Base-by-base conservation (phyloP, 257 asterid genomes). In the Anisodus tanguticus region DNA sequence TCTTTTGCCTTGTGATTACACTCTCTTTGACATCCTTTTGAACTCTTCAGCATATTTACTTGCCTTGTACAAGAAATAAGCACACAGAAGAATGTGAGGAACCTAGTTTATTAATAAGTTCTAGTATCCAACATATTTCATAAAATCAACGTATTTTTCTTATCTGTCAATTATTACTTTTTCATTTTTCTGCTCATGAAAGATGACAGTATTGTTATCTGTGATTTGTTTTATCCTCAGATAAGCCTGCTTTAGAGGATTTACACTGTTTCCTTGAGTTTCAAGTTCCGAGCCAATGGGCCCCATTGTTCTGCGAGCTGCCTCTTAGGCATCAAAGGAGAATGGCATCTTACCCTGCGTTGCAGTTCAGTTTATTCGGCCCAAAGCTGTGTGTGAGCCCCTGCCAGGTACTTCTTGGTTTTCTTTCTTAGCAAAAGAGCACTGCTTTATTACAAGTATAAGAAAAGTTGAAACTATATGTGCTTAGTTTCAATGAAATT, bases 231-330 rank as follows among this genome's bases (percentile, higher is more conserved):
- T 68, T 37, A 9, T 68, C 37, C 80, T 81, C 91, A 97, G 99
- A 97, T 87, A 97, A 97, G 83, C 98, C 99, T 41, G 87, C 92
- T 67, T 86, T 93, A 82, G 99, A 95, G 87, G 98, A 97, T 89
- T 90, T 97, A 87, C 97, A 92, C 72, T 93, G 91, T 79, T 97
- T 97, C 82, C 88, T 97, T 83, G 99, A 97, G 92, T 97, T 97
- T 89, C 99, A 97, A 93, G 98, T 97, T 87, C 99, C 97, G 8
- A 85, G 90, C 45, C 99, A 95, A 87, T 97, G 99, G 98, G 95
- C 98, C 53, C 99, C 98, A 66, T 89, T 93, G 89, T 95, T 95
- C 84, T 91, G 97, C 76, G 99, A 97, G 89, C 89, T 95, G 88
- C 98, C 98, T 79, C 94, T 97, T 77, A 83, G 98, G 84, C 99